phyloP scores from a whole-genome alignment of 345 rosid genomes.

The Geranium brycei region DNA sequence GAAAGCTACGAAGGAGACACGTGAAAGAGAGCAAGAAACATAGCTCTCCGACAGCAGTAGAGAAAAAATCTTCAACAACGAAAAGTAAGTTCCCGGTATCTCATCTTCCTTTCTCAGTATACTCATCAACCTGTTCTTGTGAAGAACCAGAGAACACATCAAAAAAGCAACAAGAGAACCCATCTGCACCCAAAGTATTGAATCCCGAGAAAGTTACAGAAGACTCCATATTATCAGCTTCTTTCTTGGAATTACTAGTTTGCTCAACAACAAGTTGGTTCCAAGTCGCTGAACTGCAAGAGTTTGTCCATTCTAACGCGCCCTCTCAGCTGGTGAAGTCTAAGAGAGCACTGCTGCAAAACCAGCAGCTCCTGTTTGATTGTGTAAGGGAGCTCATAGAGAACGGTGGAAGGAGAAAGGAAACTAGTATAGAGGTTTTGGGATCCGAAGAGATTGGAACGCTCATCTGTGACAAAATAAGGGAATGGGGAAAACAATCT shows the following conservation, averaged over 20 bases:
- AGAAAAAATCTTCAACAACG: too few species aligned
- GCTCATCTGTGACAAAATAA: too few species aligned
- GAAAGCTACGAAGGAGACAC: constrained; percentile 10
- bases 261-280: constrained; percentile 8
- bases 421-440: background rate
- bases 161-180: constrained; percentile 1
- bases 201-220: constrained; percentile 13
- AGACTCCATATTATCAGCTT: constrained; percentile 23
- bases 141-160: too few species aligned
- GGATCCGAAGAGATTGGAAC: too few species aligned
- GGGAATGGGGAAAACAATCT: too few species aligned
- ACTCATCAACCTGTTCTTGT: too few species aligned
- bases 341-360: constrained; percentile 21
- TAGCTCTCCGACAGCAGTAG: too few species aligned
- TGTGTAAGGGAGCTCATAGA: constrained; percentile 25
- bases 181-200: background rate
- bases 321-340: constrained; percentile 11
- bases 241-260: constrained; percentile 21
- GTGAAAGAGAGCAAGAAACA: background rate
- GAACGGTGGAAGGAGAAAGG: constrained; percentile 11
- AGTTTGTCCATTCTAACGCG: constrained; percentile 10
- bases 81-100: too few species aligned
- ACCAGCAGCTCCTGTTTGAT: constrained; percentile 31
- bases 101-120: too few species aligned
- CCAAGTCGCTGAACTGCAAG: background rate